Base-by-base conservation (phyloP, 257 asterid genomes). In the Perilla frutescens region DNA sequence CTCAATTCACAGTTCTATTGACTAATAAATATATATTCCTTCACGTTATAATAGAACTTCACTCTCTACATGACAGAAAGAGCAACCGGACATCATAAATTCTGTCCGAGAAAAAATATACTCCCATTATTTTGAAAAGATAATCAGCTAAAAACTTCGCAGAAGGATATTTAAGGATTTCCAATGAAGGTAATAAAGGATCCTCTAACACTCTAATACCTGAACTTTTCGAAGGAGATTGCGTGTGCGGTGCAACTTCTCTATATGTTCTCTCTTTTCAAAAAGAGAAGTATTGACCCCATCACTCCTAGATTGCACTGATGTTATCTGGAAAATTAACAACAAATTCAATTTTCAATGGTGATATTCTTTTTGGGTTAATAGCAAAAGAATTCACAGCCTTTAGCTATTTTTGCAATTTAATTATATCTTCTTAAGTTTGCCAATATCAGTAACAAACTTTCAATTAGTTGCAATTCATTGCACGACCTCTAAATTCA, bases 281-380 rank as follows among this genome's bases (percentile, higher is more conserved):
- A 88, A 86, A 62, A 95, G 97, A 82, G 98, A 92, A 71, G 92
- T 92, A 84, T 95, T 95, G 78, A 95, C 99, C 77, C 97, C 94
- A 76, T 95, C 99, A 77, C 96, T 95, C 83, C 87, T 88, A 78
- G 96, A 90, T 77, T 95, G 99, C 76, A 95, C 99, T 36, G 99
- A 90, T 72, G 86, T 87, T 84, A 95, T 95, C 99, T 95, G 91
- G 66, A 83, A 78, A 66, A 69, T 66, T 62, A 80, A 29, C 64
- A 77, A 11, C 40, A 37, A 41, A 40, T 13, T 7, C 8, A 9
- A 50, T 32, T 48, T 61, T 77, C 34, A 72, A 58, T 13, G 31
- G 39, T 13, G 40, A 13, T 66, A 26, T 34, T 65, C 61, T 58
- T 60, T 75, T 62, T 45, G 41, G 44, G 29, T 47, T 65, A 12